These are phyloP conservation scores for Hibiscus tridactylites DNA, from an alignment of 345 rosid species.

Conservation along the genomic window DNA sequence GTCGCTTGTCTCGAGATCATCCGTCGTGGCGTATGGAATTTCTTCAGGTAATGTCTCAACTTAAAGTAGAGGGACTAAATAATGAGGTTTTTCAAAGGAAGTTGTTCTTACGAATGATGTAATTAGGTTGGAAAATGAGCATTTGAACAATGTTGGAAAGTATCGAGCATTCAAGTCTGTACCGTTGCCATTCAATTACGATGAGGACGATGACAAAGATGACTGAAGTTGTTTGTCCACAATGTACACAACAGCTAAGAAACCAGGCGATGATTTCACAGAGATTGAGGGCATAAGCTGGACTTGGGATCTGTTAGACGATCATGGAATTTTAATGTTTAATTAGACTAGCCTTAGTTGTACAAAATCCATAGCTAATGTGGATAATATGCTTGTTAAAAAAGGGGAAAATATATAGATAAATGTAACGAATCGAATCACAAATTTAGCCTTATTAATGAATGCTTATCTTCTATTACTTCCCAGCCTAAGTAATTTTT, in stretches of 20 bases:
- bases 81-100: no score
- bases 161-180: conserved; percentile 69
- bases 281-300: no score
- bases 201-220: conserved; percentile 45
- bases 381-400: no score
- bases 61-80: background rate
- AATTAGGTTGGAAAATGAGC: conserved; percentile 63
- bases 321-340: no score
- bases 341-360: no score
- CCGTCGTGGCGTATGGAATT: conserved; percentile 74
- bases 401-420: no score
- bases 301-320: no score
- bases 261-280: no score
- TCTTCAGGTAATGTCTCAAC: conserved; percentile 27
- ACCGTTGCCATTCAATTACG: conserved; percentile 59
- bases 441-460: background rate
- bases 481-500: background rate
- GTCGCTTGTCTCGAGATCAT: conserved; percentile 60
- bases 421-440: no score
- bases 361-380: no score
- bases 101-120: background rate
- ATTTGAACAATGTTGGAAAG: conserved; percentile 64
- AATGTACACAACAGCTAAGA: no score
- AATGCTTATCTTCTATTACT: background rate
- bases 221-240: conserved; percentile 3